Evolutionary conservation across 2,329 filamentous ascomycete genomes (phyloP), one percentile per base, ranked within the genome.

Genomic region (Aspergillus japonicus): DNA sequence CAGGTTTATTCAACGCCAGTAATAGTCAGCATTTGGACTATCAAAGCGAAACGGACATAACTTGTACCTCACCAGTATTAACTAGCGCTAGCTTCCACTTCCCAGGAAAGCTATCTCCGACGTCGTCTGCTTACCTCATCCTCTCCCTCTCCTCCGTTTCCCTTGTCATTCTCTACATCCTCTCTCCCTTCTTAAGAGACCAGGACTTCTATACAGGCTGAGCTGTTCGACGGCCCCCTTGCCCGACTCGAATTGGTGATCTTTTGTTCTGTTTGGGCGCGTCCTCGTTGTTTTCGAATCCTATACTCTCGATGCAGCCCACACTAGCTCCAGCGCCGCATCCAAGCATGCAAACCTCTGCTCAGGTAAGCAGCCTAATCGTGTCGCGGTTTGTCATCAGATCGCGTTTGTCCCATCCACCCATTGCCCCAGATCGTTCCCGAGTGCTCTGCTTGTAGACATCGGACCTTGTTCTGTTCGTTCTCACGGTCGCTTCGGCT

Each of bases 361-460:
- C 80, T 78, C 83, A 84, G 80, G 83, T 85, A 84, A 82, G 82
- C 79, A 71, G 61, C 62, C 56, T 54, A 64, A 68, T 62, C 64
- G 65, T 66, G 64, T 71, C 64, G 65, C 68, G 65, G 71, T 75
- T 75, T 76, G 73, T 76, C 73, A 75, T 71, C 67, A 69, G 68
- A 68, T 69, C 68, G 61, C 60, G 64, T 59, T 16, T 63, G 54
- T 57, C 56, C 55, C 49, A 50, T 59, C 52, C 14, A 47, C 50
- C 35, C 44, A 53, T 56, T 35, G 55, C 55, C 60, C 47, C 50
- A 57, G 50, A 64, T 62, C 50, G 39, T 50, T 39, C 23, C 33
- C 50, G 39, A 50, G 44, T 47, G 24, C 16, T 42, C n/a, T 26
- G 49, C 31, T 33, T 19, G 39, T 31, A 35, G 50, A 47, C 44